These are phyloP conservation scores for Parasarocladium wereldwijsianum DNA, from an alignment of 2,329 filamentous ascomycete species.

Conservation along the genomic window DNA sequence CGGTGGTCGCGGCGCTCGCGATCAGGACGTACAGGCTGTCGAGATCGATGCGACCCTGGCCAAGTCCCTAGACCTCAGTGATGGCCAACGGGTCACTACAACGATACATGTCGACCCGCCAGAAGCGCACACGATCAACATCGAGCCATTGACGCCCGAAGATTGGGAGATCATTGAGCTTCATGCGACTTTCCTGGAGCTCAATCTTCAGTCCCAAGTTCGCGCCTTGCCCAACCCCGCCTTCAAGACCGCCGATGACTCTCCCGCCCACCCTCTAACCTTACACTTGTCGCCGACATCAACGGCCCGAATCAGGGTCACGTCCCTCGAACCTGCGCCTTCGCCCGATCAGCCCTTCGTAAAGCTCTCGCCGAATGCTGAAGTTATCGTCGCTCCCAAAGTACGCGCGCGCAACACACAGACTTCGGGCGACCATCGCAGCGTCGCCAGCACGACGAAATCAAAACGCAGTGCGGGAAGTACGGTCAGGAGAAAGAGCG, in stretches of 20 bases:
- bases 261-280: conserved; percentile 62
- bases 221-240: conserved; percentile 81
- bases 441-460: conserved; percentile 64
- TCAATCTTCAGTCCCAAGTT: conserved; percentile 87
- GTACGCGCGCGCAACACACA: conserved; percentile 56
- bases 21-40: conserved; percentile 63
- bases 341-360: conserved; percentile 61
- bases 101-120: conserved; percentile 80
- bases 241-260: conserved; percentile 36
- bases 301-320: conserved; percentile 78
- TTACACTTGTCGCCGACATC: conserved; percentile 91
- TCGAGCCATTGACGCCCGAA: conserved; percentile 85
- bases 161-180: conserved; percentile 99
- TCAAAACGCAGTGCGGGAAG: conserved; percentile 69
- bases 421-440: conserved; percentile 58
- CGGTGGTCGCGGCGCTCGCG: conserved; percentile 42
- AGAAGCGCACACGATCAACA: conserved; percentile 84
- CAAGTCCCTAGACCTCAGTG: conserved; percentile 57
- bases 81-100: conserved; percentile 64
- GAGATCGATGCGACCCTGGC: conserved; percentile 83
- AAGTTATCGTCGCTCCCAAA: conserved; percentile 95
- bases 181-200: conserved; percentile 86
- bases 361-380: conserved; percentile 85
- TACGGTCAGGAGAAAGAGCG: conserved; percentile 41
- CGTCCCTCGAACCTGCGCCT: conserved; percentile 65